Evolutionary conservation across 495 filamentous ascomycete genomes (phyloP), one percentile per base, ranked within the genome.

Genomic region (Lasiosphaeria hispida): DNA sequence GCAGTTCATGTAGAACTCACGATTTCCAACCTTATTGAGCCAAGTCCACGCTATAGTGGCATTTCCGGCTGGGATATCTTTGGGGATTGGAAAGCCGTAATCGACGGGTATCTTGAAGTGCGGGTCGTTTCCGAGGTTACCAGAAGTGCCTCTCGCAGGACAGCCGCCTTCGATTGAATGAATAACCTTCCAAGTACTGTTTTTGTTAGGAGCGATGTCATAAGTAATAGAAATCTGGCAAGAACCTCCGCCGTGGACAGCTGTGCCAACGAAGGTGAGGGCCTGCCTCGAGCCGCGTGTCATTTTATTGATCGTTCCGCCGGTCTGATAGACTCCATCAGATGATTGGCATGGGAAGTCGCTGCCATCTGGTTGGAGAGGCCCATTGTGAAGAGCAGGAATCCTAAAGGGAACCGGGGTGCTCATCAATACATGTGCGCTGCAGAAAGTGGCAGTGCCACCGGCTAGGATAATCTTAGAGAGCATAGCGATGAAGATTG

Each of bases 1-100:
- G 59, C 92, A 97, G 80, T 92, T 91, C 92, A 95, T 96, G 79
- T 96, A 96, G 83, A 95, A 91, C 71, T 97, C 92, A 15, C 90
- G 83, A 75, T 92, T 91, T 48, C 91, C 91, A 51, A 92, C 68
- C 60, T 86, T 86, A 83, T 97, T 97, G 77, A 93, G 87, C 92
- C 92, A 97, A 3, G 88, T 87, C 80, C 90, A 96, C 11, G 87
- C 87, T 41, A 97, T 75, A 2, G 85, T 84, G 3, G 85, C 89
- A 44, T 81, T 75, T 5, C 87, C 87, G 6, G 79, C 70, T 0
- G 77, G 78, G 35, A 88, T 72, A 8, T 77, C 73, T 11, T 72
- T 61, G 0, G 87, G 87, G 35, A 91, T 77, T 0, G 69, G 78
- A 75, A 83, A 87, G 39, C 69, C 59, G 70, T 85, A 85, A 0